Conservation (phyloP, 1,139 yeast genomes). For the Nematodospora anomalae region DNA sequence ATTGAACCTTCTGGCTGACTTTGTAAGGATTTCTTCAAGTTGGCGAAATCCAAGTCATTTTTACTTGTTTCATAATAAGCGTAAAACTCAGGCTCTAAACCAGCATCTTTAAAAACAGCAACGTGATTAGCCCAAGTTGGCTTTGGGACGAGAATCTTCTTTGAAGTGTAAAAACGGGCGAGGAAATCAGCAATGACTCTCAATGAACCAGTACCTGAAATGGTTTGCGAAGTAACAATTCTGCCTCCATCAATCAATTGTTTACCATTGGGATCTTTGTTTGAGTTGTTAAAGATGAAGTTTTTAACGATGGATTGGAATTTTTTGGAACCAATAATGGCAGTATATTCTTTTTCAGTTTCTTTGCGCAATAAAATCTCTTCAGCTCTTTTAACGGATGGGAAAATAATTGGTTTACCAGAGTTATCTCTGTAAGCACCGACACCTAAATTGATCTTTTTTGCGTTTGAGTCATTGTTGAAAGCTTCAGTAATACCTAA, state of each 20-base stretch:
- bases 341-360: slow-evolving; percentile 58
- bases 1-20: slow-evolving; percentile 55
- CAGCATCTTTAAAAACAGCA: slow-evolving; percentile 55
- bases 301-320: slow-evolving; percentile 50
- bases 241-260: slow-evolving; percentile 48
- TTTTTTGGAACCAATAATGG: slow-evolving; percentile 51
- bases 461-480: slow-evolving; percentile 39
- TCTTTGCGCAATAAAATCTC: slow-evolving; percentile 38
- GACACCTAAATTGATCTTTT: slow-evolving; percentile 50
- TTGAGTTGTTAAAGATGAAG: slow-evolving; percentile 51
- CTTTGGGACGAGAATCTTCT: slow-evolving; percentile 56
- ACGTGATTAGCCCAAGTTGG: slow-evolving; percentile 81
- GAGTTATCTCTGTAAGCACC: slow-evolving; percentile 51
- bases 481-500: slow-evolving; percentile 63
- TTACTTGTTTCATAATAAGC: slow-evolving; percentile 54
- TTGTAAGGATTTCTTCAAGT: slow-evolving; percentile 43
- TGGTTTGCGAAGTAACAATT: slow-evolving; percentile 57
- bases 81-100: slow-evolving; percentile 42
- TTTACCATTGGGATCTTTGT: slow-evolving; percentile 49
- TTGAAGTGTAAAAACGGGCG: slow-evolving; percentile 44
- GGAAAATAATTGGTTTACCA: slow-evolving; percentile 51
- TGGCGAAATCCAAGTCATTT: slow-evolving; percentile 55
- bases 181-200: slow-evolving; percentile 57
- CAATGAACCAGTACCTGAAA: slow-evolving; percentile 61
- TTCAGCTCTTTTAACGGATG: slow-evolving; percentile 50